Evolutionary conservation across 768 basidiomycete genomes (phyloP).

Genomic region (Leccinum disarticulatum): DNA sequence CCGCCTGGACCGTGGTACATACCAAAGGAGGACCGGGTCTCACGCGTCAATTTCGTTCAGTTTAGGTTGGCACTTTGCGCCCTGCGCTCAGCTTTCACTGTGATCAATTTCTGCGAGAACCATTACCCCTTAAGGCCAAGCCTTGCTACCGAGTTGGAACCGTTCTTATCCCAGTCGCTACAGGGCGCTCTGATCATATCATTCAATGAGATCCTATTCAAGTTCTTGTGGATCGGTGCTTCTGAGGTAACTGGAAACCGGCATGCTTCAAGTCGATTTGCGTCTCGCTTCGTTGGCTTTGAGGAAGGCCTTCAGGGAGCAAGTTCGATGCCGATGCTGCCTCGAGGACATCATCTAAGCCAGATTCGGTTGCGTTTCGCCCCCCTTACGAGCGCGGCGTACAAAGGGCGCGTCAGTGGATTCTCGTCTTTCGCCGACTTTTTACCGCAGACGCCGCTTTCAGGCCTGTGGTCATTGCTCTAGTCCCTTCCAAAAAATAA

Average conservation of each 20-base stretch:
- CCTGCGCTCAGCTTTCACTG: neutral
- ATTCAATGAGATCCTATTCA: neutral
- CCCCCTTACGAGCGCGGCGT: neutral
- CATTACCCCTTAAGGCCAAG: too few relatives aligned
- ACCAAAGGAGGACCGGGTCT: too few relatives aligned
- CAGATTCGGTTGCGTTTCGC: slow-evolving; percentile 6
- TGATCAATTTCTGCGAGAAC: neutral
- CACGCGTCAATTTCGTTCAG: neutral
- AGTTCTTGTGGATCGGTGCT: neutral
- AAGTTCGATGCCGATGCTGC: neutral
- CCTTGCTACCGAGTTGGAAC: too few relatives aligned
- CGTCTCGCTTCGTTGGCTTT: neutral
- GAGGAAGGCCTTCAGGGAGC: neutral
- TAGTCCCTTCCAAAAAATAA: neutral
- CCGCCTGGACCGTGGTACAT: too few relatives aligned
- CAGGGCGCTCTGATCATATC: neutral
- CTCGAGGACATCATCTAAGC: slow-evolving; percentile 2
- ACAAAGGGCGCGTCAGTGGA: neutral
- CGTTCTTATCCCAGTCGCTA: neutral
- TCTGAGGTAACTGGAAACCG: neutral
- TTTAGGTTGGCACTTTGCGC: neutral
- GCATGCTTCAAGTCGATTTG: neutral
- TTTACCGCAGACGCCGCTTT: neutral
- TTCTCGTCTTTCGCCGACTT: neutral
- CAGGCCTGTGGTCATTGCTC: neutral